phyloP scores from a whole-genome alignment of 2,329 filamentous ascomycete genomes.

The Neodidymelliopsis sp. region DNA sequence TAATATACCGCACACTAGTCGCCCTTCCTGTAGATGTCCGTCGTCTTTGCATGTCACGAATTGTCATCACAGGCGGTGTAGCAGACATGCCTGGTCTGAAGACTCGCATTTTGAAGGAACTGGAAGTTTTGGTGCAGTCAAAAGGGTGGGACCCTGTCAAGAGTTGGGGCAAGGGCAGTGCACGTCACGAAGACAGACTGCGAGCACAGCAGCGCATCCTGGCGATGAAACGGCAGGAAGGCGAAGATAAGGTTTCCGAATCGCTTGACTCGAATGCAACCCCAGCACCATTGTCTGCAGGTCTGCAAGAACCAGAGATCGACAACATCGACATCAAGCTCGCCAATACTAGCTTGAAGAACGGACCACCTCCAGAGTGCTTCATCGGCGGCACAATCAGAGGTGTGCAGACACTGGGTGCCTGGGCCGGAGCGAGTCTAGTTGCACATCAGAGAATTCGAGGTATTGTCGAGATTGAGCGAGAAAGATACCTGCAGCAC shows the following conservation, averaged over 20 bases:
- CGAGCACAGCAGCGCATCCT: constrained; percentile 33
- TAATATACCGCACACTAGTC: constrained; percentile 79
- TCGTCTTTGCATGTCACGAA: constrained; percentile 84
- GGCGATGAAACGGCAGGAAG: constrained; percentile 31
- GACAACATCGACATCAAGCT: constrained; percentile 68
- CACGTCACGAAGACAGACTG: constrained; percentile 37
- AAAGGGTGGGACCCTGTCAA: constrained; percentile 80
- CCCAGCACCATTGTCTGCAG: constrained; percentile 40
- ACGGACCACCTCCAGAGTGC: constrained; percentile 44
- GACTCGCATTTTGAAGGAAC: constrained; percentile 76
- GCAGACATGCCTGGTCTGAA: constrained; percentile 82
- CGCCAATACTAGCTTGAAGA: constrained; percentile 56
- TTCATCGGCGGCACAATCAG: constrained; percentile 66
- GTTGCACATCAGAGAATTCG: constrained; percentile 72
- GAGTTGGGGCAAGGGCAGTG: constrained; percentile 68
- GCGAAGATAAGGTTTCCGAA: constrained; percentile 31
- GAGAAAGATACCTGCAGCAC: constrained; percentile 74
- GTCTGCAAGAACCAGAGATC: constrained; percentile 56
- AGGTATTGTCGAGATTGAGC: constrained; percentile 73
- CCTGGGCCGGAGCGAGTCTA: constrained; percentile 78
- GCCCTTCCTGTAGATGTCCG: constrained; percentile 82
- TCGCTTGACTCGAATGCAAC: constrained; percentile 22
- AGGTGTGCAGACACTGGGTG: constrained; percentile 72
- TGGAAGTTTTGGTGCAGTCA: constrained; percentile 69
- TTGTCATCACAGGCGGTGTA: constrained; percentile 84